phyloP scores from a whole-genome alignment of 2,329 filamentous ascomycete species.

The Domatiomyces globalis region DNA sequence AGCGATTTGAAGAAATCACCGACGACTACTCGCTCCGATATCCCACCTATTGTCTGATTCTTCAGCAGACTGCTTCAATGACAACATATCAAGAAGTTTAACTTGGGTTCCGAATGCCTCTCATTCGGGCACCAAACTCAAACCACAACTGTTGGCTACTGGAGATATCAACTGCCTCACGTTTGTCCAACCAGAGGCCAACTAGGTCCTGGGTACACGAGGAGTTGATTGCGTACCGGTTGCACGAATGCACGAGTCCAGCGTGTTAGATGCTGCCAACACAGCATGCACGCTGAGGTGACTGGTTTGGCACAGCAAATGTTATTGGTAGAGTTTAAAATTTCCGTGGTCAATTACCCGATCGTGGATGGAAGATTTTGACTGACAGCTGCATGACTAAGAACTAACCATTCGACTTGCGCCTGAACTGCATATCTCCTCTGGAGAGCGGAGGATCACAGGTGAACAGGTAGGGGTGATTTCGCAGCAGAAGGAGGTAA shows the following conservation, averaged over 20 bases:
- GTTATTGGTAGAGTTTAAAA: not conserved
- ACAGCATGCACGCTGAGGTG: not conserved
- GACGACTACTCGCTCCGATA: no score
- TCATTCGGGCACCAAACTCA: not conserved
- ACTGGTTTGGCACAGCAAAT: not conserved
- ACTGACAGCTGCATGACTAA: no score
- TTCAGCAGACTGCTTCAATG: not conserved
- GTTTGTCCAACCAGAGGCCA: not conserved
- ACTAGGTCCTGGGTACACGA: not conserved
- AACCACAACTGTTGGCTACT: not conserved
- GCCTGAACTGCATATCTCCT: no score
- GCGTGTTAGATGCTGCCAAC: not conserved
- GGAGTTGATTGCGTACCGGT: not conserved
- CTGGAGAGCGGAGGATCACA: no score
- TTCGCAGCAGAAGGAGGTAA: no score
- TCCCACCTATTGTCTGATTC: no score
- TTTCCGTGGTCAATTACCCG: not conserved
- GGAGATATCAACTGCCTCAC: no score
- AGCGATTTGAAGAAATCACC: not conserved
- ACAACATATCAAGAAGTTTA: not conserved
- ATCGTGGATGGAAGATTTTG: not conserved
- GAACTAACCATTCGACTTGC: no score
- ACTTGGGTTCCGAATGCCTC: not conserved
- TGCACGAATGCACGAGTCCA: not conserved
- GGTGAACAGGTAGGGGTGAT: no score